These are phyloP conservation scores for Excoecaria cochinchinensis DNA, from an alignment of 345 rosid species.

Conservation along the genomic window DNA sequence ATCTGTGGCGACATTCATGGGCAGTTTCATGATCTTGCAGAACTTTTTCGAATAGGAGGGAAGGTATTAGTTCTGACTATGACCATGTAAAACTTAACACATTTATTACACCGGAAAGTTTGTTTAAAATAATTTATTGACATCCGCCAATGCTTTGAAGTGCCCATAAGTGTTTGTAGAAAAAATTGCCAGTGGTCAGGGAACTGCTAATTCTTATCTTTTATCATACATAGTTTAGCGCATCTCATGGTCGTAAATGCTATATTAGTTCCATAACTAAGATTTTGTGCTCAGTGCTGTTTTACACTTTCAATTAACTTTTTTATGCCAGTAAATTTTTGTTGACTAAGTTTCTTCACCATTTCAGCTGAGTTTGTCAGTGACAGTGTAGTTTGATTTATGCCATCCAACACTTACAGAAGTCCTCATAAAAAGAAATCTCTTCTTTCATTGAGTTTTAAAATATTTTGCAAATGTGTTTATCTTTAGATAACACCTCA, in stretches of 20 bases:
- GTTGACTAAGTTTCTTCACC: neutral
- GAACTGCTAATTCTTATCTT: neutral
- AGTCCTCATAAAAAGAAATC: neutral
- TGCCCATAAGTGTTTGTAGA: slow-evolving; percentile 15
- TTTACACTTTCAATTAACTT: neutral
- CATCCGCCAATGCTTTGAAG: slow-evolving; percentile 31
- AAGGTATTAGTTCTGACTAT: slow-evolving; percentile 53
- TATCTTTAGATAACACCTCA: neutral
- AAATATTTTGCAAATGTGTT: neutral
- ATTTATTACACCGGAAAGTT: slow-evolving; percentile 24
- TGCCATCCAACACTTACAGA: neutral
- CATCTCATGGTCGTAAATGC: too few relatives aligned
- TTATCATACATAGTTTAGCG: neutral
- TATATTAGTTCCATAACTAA: neutral
- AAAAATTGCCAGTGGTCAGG: slow-evolving; percentile 11
- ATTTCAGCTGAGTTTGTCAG: neutral
- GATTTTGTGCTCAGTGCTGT: neutral
- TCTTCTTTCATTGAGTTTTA: neutral
- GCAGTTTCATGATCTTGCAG: slow-evolving; percentile 98
- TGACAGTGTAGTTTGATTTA: neutral
- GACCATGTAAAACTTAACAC: slow-evolving; percentile 20
- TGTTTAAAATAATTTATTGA: slow-evolving; percentile 25
- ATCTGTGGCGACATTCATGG: slow-evolving; percentile 97
- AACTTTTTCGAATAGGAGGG: slow-evolving; percentile 95
- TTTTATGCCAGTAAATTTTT: neutral